Evolutionary conservation across 257 asterid genomes (phyloP).

Genomic region (Paulownia fortunei): DNA sequence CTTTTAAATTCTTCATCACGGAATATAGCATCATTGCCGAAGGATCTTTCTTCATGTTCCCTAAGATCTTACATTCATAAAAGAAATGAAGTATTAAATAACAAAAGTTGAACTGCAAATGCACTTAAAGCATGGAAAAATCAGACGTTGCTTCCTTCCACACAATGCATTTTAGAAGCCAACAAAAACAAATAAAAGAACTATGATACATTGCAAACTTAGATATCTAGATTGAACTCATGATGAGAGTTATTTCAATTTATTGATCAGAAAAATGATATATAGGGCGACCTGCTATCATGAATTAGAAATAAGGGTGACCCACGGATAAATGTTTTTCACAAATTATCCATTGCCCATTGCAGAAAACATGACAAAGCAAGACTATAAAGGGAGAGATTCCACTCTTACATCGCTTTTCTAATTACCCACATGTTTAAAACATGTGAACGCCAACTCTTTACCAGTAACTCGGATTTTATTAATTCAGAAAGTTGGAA

Average conservation of each 20-base stretch:
- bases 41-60: slow-evolving; percentile 84
- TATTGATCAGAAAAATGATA: background rate
- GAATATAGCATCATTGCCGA: slow-evolving; percentile 80
- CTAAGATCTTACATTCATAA: slow-evolving; percentile 74
- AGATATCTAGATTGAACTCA: slow-evolving; percentile 5
- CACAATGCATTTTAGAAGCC: slow-evolving; percentile 17
- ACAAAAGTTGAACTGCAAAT: slow-evolving; percentile 27
- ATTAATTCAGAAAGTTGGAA: background rate
- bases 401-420: background rate
- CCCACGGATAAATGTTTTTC: background rate
- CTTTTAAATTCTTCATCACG: slow-evolving; percentile 75
- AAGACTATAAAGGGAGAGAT: background rate
- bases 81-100: slow-evolving; percentile 36
- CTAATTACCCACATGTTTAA: background rate
- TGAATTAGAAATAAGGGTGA: slow-evolving; percentile 15
- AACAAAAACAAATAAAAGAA: slow-evolving; percentile 4
- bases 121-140: slow-evolving; percentile 15
- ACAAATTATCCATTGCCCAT: background rate
- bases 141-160: slow-evolving; percentile 27
- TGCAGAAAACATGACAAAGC: background rate
- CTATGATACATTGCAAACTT: background rate
- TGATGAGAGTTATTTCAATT: background rate
- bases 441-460: background rate
- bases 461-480: background rate
- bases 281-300: background rate